These are phyloP conservation scores for Pichia gijzeniarum DNA, from an alignment of 805 yeast species.

Conservation along the genomic window DNA sequence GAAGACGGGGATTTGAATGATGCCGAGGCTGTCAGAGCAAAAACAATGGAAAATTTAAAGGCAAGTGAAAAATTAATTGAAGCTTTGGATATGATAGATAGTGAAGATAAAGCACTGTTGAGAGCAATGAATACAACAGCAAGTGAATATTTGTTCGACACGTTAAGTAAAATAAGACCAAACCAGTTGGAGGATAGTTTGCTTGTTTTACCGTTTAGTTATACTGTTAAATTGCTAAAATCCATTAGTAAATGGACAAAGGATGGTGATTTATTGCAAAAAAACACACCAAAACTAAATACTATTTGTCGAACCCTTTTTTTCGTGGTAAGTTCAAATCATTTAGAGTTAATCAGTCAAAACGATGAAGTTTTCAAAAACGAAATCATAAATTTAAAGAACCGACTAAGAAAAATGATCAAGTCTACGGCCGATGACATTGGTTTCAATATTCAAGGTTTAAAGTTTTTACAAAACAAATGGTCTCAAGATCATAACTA, in stretches of 20 bases:
- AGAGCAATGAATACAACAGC: slow-evolving; percentile 67
- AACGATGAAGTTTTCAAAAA: slow-evolving; percentile 56
- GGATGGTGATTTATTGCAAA: slow-evolving; percentile 35
- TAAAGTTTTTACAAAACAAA: slow-evolving; percentile 63
- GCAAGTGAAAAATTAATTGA: slow-evolving; percentile 93
- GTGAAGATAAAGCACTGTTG: slow-evolving; percentile 71
- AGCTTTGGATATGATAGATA: slow-evolving; percentile 76
- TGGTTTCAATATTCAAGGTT: slow-evolving; percentile 82
- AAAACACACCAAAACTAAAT: slow-evolving; percentile 44
- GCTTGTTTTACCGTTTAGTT: slow-evolving; percentile 84
- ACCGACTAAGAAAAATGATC: slow-evolving; percentile 53
- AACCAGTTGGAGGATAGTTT: slow-evolving; percentile 91
- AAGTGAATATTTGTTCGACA: slow-evolving; percentile 70
- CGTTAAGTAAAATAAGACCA: slow-evolving; percentile 62
- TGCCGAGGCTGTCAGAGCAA: slow-evolving; percentile 63
- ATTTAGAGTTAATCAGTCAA: slow-evolving; percentile 70
- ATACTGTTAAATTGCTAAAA: slow-evolving; percentile 60
- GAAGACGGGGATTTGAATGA: slow-evolving; percentile 42
- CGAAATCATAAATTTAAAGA: slow-evolving; percentile 58
- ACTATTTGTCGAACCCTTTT: slow-evolving; percentile 69
- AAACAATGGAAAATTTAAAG: slow-evolving; percentile 84
- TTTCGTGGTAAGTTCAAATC: slow-evolving; percentile 66
- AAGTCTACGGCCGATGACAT: slow-evolving; percentile 47
- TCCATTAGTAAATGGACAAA: slow-evolving; percentile 73
- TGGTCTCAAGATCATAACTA: slow-evolving; percentile 74